Percentiles rank a stretch among this genome's conserved stretches.
Evolutionary conservation across 225 moss, liverwort and hornwort genomes (phyloP).

Genomic region (Sphagnum contortum): DNA sequence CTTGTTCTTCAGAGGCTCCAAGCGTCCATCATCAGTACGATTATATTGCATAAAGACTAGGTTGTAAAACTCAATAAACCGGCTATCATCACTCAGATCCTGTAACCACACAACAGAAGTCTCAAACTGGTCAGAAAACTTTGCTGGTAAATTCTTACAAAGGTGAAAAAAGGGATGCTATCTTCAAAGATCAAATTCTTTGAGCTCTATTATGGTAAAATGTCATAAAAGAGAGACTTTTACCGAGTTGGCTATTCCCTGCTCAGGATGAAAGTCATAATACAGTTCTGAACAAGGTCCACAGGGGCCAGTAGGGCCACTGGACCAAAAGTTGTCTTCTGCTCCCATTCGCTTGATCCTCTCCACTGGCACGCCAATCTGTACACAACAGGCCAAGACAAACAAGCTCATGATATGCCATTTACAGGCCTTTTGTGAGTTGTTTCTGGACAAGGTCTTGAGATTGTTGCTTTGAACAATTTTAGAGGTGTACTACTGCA

Average conservation of each 20-base stretch:
- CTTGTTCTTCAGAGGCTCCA: slow-evolving; percentile 58
- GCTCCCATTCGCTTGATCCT: slow-evolving; percentile 94
- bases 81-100: slow-evolving; percentile 83
- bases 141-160: no score
- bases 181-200: no score
- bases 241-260: slow-evolving; percentile 66
- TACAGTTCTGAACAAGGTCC: slow-evolving; percentile 99
- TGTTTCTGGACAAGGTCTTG: background rate
- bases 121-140: no score
- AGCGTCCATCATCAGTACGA: slow-evolving; percentile 63
- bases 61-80: slow-evolving; percentile 95
- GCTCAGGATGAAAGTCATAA: slow-evolving; percentile 82
- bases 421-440: no score
- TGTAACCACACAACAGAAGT: slow-evolving; percentile 8
- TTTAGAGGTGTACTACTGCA: no score
- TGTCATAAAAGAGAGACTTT: background rate
- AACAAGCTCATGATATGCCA: background rate
- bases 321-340: slow-evolving; percentile 93
- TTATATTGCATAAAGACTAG: slow-evolving; percentile 90
- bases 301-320: slow-evolving; percentile 94
- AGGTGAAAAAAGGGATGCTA: no score
- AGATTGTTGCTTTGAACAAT: background rate
- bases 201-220: no score
- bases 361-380: slow-evolving; percentile 78
- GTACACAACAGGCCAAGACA: slow-evolving; percentile 1